These are phyloP conservation scores for Tolypocladium sp. DNA, from an alignment of 2,329 filamentous ascomycete genomes.

Conservation along the genomic window DNA sequence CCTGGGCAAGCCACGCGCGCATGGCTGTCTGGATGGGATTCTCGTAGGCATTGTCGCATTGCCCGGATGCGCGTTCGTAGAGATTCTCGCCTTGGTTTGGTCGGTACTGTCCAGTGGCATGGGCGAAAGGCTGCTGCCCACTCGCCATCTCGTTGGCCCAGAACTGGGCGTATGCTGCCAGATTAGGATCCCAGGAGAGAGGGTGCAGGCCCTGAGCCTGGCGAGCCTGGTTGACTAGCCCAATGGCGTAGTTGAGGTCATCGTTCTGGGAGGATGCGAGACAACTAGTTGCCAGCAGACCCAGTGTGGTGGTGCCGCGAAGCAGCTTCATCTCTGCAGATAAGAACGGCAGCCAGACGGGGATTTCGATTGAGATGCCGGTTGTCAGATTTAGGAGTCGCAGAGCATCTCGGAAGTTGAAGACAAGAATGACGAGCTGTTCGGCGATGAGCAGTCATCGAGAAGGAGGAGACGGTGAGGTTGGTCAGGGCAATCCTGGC, in stretches of 20 bases:
- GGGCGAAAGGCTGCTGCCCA: constrained; percentile 18
- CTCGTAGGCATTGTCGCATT: constrained; percentile 18
- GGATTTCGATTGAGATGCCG: not conserved
- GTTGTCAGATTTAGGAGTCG: not conserved
- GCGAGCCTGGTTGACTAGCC: constrained; percentile 22
- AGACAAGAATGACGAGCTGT: not conserved
- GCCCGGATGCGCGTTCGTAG: constrained; percentile 18
- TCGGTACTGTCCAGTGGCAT: constrained; percentile 18
- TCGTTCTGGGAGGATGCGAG: constrained; percentile 8
- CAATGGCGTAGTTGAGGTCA: constrained; percentile 15
- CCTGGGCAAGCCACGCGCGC: constrained; percentile 21
- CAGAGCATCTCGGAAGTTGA: not conserved
- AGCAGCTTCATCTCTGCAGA: constrained; percentile 3
- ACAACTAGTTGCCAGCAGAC: constrained; percentile 4
- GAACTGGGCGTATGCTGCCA: constrained; percentile 21
- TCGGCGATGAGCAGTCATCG: not conserved
- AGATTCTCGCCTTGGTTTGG: constrained; percentile 25
- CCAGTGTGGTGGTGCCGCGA: not conserved
- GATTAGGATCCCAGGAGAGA: constrained; percentile 18
- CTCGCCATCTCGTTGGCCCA: constrained; percentile 25
- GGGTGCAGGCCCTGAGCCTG: constrained; percentile 15
- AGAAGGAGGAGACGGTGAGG: not conserved
- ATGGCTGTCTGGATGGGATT: constrained; percentile 19
- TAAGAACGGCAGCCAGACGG: not conserved
- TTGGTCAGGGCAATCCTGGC: not conserved